Percentiles rank a stretch among this genome's conserved stretches.
phyloP scores from a whole-genome alignment of 208 protist genomes.

The Crithidia expoeki region DNA sequence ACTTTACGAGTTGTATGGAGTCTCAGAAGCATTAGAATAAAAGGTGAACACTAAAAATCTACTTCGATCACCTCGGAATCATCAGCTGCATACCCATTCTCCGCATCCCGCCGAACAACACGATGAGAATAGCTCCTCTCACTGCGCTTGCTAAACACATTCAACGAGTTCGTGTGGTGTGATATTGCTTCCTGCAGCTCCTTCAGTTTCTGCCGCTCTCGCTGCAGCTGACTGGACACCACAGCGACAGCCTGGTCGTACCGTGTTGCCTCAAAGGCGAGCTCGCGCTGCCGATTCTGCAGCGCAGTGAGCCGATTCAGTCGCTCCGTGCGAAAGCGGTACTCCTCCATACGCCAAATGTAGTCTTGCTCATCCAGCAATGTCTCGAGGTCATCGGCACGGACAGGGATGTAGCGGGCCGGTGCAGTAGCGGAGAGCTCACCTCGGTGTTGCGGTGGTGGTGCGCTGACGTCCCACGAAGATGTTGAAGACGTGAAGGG shows the following conservation, averaged over 20 bases:
- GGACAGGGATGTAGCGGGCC: conserved; percentile 9
- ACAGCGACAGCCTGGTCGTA: conserved; percentile 33
- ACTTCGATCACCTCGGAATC: conserved; percentile 16
- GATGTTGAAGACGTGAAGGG: background rate
- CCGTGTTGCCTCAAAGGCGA: conserved; percentile 36
- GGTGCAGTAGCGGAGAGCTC: background rate
- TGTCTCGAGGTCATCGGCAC: conserved; percentile 42
- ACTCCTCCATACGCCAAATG: conserved; percentile 68
- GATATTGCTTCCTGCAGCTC: conserved; percentile 32
- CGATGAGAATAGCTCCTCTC: background rate
- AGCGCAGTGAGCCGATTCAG: conserved; percentile 33
- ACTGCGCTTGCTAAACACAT: background rate
- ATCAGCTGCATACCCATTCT: background rate
- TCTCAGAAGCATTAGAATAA: background rate
- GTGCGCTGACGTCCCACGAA: background rate
- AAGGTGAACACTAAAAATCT: background rate
- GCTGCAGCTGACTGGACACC: conserved; percentile 35
- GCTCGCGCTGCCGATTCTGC: conserved; percentile 33
- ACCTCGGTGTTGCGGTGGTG: background rate
- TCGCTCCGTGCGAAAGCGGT: conserved; percentile 69
- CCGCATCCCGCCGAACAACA: background rate
- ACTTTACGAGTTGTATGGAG: conserved; percentile 6
- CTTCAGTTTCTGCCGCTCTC: conserved; percentile 34
- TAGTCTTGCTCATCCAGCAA: conserved; percentile 52
- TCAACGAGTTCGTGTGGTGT: conserved; percentile 8